phyloP scores from a whole-genome alignment of 139 green algal genomes.

The Micractinium conductrix region DNA sequence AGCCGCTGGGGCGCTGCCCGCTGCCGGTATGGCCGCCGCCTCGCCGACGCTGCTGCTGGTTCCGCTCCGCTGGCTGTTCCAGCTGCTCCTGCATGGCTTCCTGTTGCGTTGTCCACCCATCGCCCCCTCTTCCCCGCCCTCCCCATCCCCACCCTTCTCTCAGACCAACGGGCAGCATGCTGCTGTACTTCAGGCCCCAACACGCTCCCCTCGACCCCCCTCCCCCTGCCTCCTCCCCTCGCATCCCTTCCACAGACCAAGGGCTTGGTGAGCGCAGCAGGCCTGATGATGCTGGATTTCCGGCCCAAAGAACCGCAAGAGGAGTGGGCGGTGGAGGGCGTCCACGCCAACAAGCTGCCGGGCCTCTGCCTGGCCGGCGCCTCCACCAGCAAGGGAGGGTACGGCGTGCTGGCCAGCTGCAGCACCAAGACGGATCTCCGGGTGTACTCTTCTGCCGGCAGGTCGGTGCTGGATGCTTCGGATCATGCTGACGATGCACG shows the following conservation, averaged over 20 bases:
- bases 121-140: no score
- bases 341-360: conserved; percentile 9
- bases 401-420: conserved; percentile 1
- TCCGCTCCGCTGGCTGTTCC: no score
- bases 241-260: neutral
- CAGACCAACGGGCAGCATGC: no score
- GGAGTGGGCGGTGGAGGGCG: conserved; percentile 14
- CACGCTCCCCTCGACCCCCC: no score
- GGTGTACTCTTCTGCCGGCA: neutral
- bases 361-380: conserved; percentile 13
- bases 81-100: no score
- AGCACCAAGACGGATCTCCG: conserved; percentile 34
- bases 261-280: conserved; percentile 38
- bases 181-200: no score
- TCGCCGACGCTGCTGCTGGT: no score
- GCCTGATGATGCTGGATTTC: conserved; percentile 23
- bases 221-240: neutral
- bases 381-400: conserved; percentile 3
- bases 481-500: no score
- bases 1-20: no score
- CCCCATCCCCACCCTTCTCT: no score
- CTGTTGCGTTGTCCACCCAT: no score
- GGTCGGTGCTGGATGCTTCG: neutral
- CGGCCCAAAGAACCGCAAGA: neutral
- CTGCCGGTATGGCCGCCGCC: no score